These are phyloP conservation scores for Lactifluus subvellereus DNA, from an alignment of 768 basidiomycete species.

Conservation along the genomic window DNA sequence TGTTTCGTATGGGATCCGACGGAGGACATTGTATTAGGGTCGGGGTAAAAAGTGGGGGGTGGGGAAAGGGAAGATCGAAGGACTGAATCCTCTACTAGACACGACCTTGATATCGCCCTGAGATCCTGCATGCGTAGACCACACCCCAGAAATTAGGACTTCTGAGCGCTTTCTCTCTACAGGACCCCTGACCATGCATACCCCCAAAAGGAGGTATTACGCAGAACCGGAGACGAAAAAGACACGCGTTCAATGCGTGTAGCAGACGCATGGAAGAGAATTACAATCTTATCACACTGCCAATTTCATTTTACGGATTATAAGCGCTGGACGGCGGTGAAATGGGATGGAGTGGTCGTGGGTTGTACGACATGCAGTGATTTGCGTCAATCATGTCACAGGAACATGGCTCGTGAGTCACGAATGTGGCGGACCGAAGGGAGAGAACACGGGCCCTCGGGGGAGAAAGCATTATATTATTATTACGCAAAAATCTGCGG, in stretches of 20 bases:
- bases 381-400: conserved; percentile 19
- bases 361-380: conserved; percentile 17
- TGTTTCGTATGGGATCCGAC: conserved; percentile 1
- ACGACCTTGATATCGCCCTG: conserved; percentile 18
- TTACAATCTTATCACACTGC: conserved; percentile 17
- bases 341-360: background rate
- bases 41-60: background rate
- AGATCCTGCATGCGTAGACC: conserved; percentile 15
- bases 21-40: conserved; percentile 6
- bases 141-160: conserved; percentile 12
- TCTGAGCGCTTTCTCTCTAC: background rate
- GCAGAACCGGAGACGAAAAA: conserved; percentile 6
- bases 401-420: conserved; percentile 10
- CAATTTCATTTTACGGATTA: conserved; percentile 11
- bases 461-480: background rate
- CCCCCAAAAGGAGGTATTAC: conserved; percentile 5
- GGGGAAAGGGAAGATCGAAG: conserved; percentile 15
- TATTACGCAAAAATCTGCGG: conserved; percentile 3
- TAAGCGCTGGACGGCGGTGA: conserved; percentile 9
- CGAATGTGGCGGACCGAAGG: background rate
- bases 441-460: background rate
- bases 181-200: conserved; percentile 13
- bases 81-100: background rate
- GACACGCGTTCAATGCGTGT: conserved; percentile 23
- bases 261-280: conserved; percentile 7